phyloP scores from a whole-genome alignment of 345 rosid species.

The Excoecaria cochinchinensis region DNA sequence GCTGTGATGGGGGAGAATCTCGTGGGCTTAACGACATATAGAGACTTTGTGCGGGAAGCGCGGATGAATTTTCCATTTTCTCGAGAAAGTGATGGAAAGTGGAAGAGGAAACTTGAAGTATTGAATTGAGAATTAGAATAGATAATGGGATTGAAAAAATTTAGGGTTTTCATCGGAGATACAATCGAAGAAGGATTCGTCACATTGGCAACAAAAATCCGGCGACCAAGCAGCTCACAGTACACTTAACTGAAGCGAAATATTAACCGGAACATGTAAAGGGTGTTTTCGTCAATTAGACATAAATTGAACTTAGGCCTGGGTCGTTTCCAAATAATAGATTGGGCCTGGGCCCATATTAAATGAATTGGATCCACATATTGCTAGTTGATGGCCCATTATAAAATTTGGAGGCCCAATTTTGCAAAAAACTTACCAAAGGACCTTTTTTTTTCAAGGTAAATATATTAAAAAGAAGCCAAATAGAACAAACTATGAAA shows the following conservation, averaged over 20 bases:
- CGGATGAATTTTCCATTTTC: constrained; percentile 11
- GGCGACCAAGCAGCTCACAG: neutral
- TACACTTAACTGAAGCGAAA: neutral
- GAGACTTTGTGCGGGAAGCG: constrained; percentile 19
- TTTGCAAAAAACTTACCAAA: too few species aligned
- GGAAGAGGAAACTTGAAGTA: constrained; percentile 28
- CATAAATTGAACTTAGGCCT: too few species aligned
- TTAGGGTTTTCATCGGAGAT: constrained; percentile 31
- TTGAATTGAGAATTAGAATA: constrained; percentile 12
- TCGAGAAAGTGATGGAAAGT: constrained; percentile 28
- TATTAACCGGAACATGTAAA: neutral
- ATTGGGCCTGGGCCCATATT: too few species aligned
- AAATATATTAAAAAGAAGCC: too few species aligned
- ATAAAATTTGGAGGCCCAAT: too few species aligned
- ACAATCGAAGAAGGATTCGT: neutral
- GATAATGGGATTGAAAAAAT: constrained; percentile 17
- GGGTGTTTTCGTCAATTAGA: neutral
- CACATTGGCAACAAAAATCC: neutral
- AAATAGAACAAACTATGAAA: too few species aligned
- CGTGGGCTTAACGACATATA: neutral
- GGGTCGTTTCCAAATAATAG: too few species aligned
- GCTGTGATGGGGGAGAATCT: constrained; percentile 20
- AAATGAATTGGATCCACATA: too few species aligned
- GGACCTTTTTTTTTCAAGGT: too few species aligned
- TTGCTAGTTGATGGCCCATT: too few species aligned